These are phyloP conservation scores for Diaporthe helianthi DNA, from an alignment of 2,329 filamentous ascomycete genomes.

Conservation along the genomic window DNA sequence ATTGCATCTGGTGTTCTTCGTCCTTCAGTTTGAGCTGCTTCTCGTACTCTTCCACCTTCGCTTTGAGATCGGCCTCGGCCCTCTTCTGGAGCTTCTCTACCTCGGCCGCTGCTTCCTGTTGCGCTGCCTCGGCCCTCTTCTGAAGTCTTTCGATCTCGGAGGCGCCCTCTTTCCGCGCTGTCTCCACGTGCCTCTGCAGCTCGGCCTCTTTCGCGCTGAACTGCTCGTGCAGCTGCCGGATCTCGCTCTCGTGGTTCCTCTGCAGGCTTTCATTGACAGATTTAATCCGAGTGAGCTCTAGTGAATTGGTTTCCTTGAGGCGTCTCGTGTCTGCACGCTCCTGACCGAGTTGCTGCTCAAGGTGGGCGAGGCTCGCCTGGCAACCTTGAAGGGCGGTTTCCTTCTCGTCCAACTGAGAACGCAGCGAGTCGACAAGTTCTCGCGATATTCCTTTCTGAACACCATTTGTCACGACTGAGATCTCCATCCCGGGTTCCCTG, in stretches of 20 bases:
- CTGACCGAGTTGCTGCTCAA: constrained; percentile 68
- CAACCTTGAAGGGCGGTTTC: constrained; percentile 58
- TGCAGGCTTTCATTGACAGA: constrained; percentile 74
- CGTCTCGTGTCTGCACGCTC: constrained; percentile 76
- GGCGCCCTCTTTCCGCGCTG: constrained; percentile 27
- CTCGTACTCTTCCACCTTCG: constrained; percentile 20
- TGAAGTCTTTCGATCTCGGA: constrained; percentile 50
- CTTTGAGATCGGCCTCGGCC: constrained; percentile 12
- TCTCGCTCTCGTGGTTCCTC: constrained; percentile 71
- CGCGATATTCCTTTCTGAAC: constrained; percentile 91
- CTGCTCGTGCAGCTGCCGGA: constrained; percentile 53
- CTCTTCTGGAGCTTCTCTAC: constrained; percentile 1
- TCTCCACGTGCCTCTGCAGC: constrained; percentile 36
- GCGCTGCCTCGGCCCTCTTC: constrained; percentile 60
- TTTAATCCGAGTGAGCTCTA: constrained; percentile 57
- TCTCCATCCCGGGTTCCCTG: constrained; percentile 86
- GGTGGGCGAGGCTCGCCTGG: constrained; percentile 52
- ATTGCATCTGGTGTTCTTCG: constrained; percentile 31
- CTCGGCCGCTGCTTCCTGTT: constrained; percentile 43
- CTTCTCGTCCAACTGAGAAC: constrained; percentile 78
- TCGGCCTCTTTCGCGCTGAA: constrained; percentile 55
- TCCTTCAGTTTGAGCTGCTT: constrained; percentile 25
- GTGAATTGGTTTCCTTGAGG: constrained; percentile 63
- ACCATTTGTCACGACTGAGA: constrained; percentile 79
- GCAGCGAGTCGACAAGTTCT: constrained; percentile 86